Base-by-base conservation (phyloP, 768 basidiomycete genomes). In the Hydnomerulius pinastri region DNA sequence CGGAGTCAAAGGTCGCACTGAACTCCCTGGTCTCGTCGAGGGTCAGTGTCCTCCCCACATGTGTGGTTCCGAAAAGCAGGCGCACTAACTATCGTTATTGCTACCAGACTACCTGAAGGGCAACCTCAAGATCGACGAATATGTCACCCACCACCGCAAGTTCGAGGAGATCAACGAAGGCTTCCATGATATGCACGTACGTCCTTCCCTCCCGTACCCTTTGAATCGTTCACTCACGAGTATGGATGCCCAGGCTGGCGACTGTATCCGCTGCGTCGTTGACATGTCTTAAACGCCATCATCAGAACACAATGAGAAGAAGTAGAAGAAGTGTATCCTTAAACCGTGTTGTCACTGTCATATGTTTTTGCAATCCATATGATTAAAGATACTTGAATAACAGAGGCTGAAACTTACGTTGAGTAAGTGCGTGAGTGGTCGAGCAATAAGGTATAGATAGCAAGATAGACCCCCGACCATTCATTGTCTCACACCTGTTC, bases 1-100 rank as follows among this genome's bases (percentile, higher is more conserved):
- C 48, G 97, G 97, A 45, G 95, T 99, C 57, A 98, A 98, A 75
- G 97, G 96, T 29, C 83, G 97, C 50, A 93, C 95, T 15, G 96
- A 98, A 71, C 76, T 98, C 35, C 95, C 95, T 37, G 91, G 90
- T 20, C 83, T 98, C 28, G 94, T 98, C 7, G 85, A 95, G 69
- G 91, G 92, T 91, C 53, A 58, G 70, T 55, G 4, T 46, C 24
- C 27, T 36, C 32, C 30, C 17, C 17, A n/a, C n/a, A n/a, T n/a
- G n/a, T n/a, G n/a, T n/a, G n/a, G 0, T 17, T 15, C 9, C n/a
- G 38, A 15, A 20, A 13, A 42, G 30, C 25, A 17, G 10, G 10
- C 10, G 46, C 25, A 40, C 38, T 0, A 38, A 46, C 42, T 15
- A 57, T 51, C 38, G 43, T 59, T 3, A 3, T 48, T 20, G 12